Evolutionary conservation across 208 protist species (phyloP).

Genomic region (Trypanosoma mega): DNA sequence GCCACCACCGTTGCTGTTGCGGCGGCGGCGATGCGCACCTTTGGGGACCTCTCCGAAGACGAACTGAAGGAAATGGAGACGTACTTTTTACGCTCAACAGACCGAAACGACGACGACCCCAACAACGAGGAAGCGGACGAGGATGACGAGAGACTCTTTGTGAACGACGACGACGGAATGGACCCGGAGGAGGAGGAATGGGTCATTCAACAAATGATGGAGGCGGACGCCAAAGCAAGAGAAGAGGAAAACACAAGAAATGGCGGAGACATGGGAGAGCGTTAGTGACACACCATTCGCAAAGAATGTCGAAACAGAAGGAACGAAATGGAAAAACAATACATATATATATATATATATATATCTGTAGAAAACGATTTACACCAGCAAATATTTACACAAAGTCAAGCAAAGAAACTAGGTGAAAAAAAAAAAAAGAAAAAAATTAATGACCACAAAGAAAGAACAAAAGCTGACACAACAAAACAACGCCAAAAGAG

Average conservation of each 20-base stretch:
- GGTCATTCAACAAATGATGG: constrained; percentile 84
- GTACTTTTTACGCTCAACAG: constrained; percentile 11
- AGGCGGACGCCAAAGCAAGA: constrained; percentile 3
- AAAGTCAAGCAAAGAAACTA: too few relatives aligned
- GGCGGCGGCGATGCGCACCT: constrained; percentile 4
- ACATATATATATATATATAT: too few relatives aligned
- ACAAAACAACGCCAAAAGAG: too few relatives aligned
- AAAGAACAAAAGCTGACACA: too few relatives aligned
- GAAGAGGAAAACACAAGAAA: constrained; percentile 8
- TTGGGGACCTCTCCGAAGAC: constrained; percentile 19
- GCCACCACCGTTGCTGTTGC: constrained; percentile 10
- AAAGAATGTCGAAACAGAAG: too few relatives aligned
- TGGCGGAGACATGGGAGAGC: background rate
- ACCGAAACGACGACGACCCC: constrained; percentile 1
- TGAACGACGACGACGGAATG: constrained; percentile 63
- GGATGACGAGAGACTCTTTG: constrained; percentile 41
- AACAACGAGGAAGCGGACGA: constrained; percentile 10
- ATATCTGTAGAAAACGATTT: too few relatives aligned
- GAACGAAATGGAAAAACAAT: too few relatives aligned
- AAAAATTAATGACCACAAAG: too few relatives aligned
- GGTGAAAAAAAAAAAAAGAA: too few relatives aligned
- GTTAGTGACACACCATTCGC: background rate
- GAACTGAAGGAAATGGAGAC: constrained; percentile 19
- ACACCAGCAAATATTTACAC: too few relatives aligned
- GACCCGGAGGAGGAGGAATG: constrained; percentile 76